Base-by-base conservation (phyloP, 2,329 filamentous ascomycete species). In the Tolypocladium cylindrosporum region DNA sequence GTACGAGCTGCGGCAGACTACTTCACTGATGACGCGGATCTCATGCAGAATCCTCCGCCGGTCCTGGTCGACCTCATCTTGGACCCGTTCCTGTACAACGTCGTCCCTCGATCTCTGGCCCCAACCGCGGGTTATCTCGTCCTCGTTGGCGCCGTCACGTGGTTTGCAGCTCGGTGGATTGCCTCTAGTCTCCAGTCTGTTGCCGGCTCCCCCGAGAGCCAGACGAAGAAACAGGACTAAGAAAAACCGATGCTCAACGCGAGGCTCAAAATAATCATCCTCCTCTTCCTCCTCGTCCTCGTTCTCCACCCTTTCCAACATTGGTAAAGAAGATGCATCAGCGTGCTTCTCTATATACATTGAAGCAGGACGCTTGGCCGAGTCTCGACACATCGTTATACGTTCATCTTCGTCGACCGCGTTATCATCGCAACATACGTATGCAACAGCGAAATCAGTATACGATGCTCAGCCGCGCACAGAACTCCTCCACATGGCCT, bases 61-160 rank as follows among this genome's bases (percentile, higher is more conserved):
- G 91, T 97, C 4, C 76, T 85, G 56, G 88, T 88, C 55, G 93
- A 99, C 65, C 73, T 86, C 71, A 89, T 97, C 66, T 82, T 99
- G 31, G 94, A 97, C 71, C 91, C 91, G 0, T 97, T 87, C 68
- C 60, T 95, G 45, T 74, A 87, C 67, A 94, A 95, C 74, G 68
- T 91, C 19, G 79, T 97, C 56, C 94, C 94, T 14, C 79, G 78
- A 55, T 96, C 91, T 4, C 76, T 97, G 19, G 67, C 88, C 27
- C 86, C 89, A 24, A 93, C 88, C 1, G 83, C 83, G 14, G 75
- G 74, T 41, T 96, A 91, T 71, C 79, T 95, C 57, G 65, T 79
- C 4, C 63, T 82, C 3, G 79, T 96, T 57, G 83, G 84, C n/a
- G 61, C 73, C 34, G 62, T 69, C 42, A 75, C 75, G 4, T 78